These are phyloP conservation scores for Salix arbutifolia DNA, from an alignment of 345 rosid genomes.

Conservation along the genomic window DNA sequence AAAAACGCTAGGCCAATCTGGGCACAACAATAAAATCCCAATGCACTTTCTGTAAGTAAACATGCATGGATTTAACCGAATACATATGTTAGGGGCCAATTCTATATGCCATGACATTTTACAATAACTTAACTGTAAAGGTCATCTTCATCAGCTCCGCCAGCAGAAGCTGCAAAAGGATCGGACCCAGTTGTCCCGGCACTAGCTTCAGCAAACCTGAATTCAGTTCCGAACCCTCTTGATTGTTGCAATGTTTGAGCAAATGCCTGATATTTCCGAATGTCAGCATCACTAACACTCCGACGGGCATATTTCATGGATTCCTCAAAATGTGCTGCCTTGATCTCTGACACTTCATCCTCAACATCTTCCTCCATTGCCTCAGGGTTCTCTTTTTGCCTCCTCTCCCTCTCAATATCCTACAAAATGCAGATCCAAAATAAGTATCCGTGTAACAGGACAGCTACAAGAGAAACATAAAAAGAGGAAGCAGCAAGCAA, in stretches of 20 bases:
- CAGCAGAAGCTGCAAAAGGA: slow-evolving; percentile 71
- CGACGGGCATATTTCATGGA: slow-evolving; percentile 89
- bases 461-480: neutral
- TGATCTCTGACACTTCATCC: slow-evolving; percentile 83
- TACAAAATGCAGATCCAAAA: slow-evolving; percentile 3
- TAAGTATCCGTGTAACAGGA: neutral
- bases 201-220: slow-evolving; percentile 59
- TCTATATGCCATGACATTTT: neutral
- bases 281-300: slow-evolving; percentile 92
- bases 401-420: slow-evolving; percentile 92
- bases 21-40: neutral
- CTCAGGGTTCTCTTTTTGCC: slow-evolving; percentile 74
- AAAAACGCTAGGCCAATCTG: neutral
- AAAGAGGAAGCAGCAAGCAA: neutral
- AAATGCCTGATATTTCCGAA: slow-evolving; percentile 90
- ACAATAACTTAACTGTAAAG: slow-evolving; percentile 60
- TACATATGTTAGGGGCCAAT: neutral
- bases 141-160: slow-evolving; percentile 71
- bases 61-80: neutral
- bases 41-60: neutral
- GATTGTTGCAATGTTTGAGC: slow-evolving; percentile 96
- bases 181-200: slow-evolving; percentile 44
- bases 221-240: slow-evolving; percentile 78
- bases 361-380: slow-evolving; percentile 91
- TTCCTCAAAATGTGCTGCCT: slow-evolving; percentile 83